phyloP scores from a whole-genome alignment of 495 filamentous ascomycete genomes.

The Aspergillus carlsbadensis region DNA sequence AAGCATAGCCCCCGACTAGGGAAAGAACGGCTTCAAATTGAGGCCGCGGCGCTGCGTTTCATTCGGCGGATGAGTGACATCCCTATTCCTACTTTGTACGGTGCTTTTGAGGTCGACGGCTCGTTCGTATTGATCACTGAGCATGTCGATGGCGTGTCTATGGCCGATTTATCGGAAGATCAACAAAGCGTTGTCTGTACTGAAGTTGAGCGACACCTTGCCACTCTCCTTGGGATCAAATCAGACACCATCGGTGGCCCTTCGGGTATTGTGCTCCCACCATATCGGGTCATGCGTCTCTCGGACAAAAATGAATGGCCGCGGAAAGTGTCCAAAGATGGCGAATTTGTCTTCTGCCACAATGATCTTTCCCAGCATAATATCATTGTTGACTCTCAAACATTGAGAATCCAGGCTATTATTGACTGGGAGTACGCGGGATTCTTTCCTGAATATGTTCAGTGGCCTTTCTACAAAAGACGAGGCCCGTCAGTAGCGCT shows the following conservation, averaged over 20 bases:
- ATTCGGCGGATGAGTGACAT: background rate
- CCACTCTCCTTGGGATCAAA: background rate
- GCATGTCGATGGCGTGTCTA: background rate
- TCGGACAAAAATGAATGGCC: background rate
- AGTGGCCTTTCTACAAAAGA: background rate
- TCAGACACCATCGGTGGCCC: background rate
- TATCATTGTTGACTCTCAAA: background rate
- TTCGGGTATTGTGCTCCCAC: background rate
- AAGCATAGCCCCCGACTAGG: background rate
- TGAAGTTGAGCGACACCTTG: background rate
- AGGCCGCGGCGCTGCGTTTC: background rate
- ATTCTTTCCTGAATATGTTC: background rate
- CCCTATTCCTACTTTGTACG: background rate
- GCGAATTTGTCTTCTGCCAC: background rate
- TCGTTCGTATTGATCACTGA: background rate
- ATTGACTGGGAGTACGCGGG: background rate
- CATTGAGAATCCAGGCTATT: background rate
- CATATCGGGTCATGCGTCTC: background rate
- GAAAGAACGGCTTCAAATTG: conserved; percentile 1
- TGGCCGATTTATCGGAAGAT: background rate
- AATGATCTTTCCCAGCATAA: background rate
- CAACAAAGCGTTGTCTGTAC: background rate
- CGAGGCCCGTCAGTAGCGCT: background rate
- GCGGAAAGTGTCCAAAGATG: background rate
- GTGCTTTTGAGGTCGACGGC: background rate